These are phyloP conservation scores for Fraxinus floribunda DNA, from an alignment of 305 asterid species.

Conservation along the genomic window DNA sequence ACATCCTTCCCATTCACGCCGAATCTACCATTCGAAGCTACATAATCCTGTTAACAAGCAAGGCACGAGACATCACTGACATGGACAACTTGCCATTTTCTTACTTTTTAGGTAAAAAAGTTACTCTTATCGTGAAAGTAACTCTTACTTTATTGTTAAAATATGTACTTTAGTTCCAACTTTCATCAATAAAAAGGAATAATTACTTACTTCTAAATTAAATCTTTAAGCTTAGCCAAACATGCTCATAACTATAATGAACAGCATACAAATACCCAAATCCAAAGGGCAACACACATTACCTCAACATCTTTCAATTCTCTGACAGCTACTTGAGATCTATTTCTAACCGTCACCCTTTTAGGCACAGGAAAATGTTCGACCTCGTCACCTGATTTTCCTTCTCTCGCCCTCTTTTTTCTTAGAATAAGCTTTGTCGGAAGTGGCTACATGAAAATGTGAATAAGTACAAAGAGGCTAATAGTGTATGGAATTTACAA, in stretches of 20 bases:
- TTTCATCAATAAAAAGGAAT: not conserved
- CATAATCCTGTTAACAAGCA: constrained; percentile 50
- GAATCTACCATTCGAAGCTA: constrained; percentile 48
- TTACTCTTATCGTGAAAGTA: not conserved
- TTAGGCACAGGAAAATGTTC: constrained; percentile 84
- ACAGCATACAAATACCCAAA: not conserved
- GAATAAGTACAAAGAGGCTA: constrained; percentile 15
- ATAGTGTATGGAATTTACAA: not conserved
- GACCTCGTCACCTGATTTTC: constrained; percentile 71
- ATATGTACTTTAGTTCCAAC: not conserved
- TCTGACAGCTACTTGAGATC: constrained; percentile 52
- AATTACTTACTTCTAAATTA: not conserved
- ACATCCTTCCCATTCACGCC: constrained; percentile 40
- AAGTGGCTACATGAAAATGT: constrained; percentile 56
- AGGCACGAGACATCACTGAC: not conserved
- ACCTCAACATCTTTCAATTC: constrained; percentile 77
- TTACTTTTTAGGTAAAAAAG: too few species aligned
- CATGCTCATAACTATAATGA: not conserved
- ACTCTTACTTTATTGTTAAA: not conserved
- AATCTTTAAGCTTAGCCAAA: not conserved
- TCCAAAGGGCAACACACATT: constrained; percentile 5
- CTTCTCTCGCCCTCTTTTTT: constrained; percentile 88
- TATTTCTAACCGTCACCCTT: constrained; percentile 70
- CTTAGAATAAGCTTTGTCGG: constrained; percentile 85
- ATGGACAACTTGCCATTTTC: not conserved